Conservation (phyloP, 805 yeast genomes). For the Pichia occidentalis region DNA sequence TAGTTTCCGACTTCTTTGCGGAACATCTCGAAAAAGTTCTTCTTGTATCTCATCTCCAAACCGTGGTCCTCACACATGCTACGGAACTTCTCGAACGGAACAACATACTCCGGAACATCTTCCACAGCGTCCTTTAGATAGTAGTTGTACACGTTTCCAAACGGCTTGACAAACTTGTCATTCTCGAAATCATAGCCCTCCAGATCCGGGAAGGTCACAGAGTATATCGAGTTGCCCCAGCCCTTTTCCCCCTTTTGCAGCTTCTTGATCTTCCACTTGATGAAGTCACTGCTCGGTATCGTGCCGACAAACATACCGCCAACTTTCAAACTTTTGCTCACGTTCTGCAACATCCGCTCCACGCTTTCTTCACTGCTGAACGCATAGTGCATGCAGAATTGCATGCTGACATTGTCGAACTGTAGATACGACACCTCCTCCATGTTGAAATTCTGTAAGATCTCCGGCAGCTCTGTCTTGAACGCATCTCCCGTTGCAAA, state of each 20-base stretch:
- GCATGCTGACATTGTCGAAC: slow-evolving; percentile 83
- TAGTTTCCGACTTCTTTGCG: slow-evolving; percentile 69
- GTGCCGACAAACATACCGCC: slow-evolving; percentile 94
- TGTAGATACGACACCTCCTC: slow-evolving; percentile 56
- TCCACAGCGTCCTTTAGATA: slow-evolving; percentile 89
- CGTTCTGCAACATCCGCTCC: slow-evolving; percentile 63
- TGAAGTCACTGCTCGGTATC: slow-evolving; percentile 84
- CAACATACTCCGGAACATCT: slow-evolving; percentile 93
- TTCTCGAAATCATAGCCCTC: slow-evolving; percentile 48
- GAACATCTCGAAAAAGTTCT: slow-evolving; percentile 77
- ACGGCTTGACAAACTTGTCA: slow-evolving; percentile 64
- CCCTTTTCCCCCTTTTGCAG: slow-evolving; percentile 44
- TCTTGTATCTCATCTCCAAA: slow-evolving; percentile 60
- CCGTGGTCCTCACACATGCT: slow-evolving; percentile 80
- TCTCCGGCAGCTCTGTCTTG: slow-evolving; percentile 57
- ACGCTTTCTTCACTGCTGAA: slow-evolving; percentile 81
- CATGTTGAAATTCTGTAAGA: slow-evolving; percentile 55
- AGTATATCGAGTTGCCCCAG: slow-evolving; percentile 84
- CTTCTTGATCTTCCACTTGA: slow-evolving; percentile 56
- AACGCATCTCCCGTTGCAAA: slow-evolving; percentile 93
- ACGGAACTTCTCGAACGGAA: slow-evolving; percentile 85
- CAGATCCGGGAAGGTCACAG: slow-evolving; percentile 67
- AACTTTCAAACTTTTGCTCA: slow-evolving; percentile 62
- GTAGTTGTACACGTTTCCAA: slow-evolving; percentile 78
- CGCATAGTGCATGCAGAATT: slow-evolving; percentile 92